These are phyloP conservation scores for Suhomyces yuchorum DNA, from an alignment of 1,139 yeast species.

Conservation along the genomic window DNA sequence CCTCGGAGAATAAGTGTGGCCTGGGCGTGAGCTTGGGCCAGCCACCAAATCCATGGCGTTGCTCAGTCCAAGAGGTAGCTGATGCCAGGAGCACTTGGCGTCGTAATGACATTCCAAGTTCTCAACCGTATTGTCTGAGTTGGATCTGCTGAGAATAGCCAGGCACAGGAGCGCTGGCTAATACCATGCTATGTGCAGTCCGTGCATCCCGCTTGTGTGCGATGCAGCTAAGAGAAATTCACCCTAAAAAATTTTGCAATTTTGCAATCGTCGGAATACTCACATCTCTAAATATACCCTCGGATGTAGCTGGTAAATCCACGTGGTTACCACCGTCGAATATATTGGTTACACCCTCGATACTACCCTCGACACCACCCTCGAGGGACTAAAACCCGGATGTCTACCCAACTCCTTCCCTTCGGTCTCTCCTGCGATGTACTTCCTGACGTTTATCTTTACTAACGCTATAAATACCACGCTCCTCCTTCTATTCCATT, in stretches of 20 bases:
- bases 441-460: background rate
- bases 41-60: too few species aligned
- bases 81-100: background rate
- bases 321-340: background rate
- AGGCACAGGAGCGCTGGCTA: background rate
- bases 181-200: background rate
- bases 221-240: background rate
- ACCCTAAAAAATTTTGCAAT: conserved; percentile 2
- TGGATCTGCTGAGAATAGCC: background rate
- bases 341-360: background rate
- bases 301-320: background rate
- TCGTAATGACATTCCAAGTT: background rate
- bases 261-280: conserved; percentile 1
- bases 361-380: background rate
- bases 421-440: background rate
- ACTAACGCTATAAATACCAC: background rate
- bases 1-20: too few species aligned
- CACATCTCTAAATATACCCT: background rate
- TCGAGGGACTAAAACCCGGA: background rate
- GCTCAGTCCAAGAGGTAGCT: too few species aligned
- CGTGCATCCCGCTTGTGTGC: conserved; percentile 3
- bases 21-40: too few species aligned
- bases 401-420: background rate
- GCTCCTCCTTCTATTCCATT: background rate
- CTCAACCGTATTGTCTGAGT: background rate